A percentile compares a stretch with the other conserved stretches of the same genome.
Evolutionary conservation across 1,139 yeast genomes (phyloP).

Genomic region (Hanseniaspora uvarum): DNA sequence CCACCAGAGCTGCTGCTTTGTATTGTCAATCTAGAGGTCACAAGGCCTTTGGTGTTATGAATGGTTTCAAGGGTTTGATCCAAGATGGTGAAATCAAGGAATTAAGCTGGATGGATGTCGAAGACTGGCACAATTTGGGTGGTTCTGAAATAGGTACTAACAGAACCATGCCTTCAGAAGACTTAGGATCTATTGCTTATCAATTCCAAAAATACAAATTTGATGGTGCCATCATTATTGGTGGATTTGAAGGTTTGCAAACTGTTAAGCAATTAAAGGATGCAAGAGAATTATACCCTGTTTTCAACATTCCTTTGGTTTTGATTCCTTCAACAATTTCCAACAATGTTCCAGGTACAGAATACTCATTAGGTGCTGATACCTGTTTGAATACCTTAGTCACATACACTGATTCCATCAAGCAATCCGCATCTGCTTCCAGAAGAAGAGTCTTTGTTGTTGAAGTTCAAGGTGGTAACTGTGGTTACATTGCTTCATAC

Average conservation of each 20-base stretch:
- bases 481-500: conserved; percentile 66
- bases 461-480: conserved; percentile 81
- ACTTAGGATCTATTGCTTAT: conserved; percentile 64
- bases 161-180: conserved; percentile 58
- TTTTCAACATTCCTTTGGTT: conserved; percentile 66
- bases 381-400: conserved; percentile 68
- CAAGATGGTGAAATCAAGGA: conserved; percentile 59
- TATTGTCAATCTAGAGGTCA: conserved; percentile 71
- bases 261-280: conserved; percentile 57
- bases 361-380: conserved; percentile 67
- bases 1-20: conserved; percentile 63
- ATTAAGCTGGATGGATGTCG: conserved; percentile 58
- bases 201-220: conserved; percentile 62
- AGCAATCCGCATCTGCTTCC: conserved; percentile 69
- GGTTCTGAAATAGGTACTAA: conserved; percentile 80
- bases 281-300: conserved; percentile 56
- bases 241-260: conserved; percentile 72
- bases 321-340: conserved; percentile 75
- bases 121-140: conserved; percentile 64
- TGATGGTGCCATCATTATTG: conserved; percentile 65
- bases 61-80: conserved; percentile 69
- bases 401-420: conserved; percentile 67
- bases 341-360: conserved; percentile 77
- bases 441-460: conserved; percentile 69
- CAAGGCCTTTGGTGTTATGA: conserved; percentile 59